Evolutionary conservation across 1,139 yeast species (phyloP), one percentile per base, ranked within the genome.

Genomic region (Ashbya aceris): DNA sequence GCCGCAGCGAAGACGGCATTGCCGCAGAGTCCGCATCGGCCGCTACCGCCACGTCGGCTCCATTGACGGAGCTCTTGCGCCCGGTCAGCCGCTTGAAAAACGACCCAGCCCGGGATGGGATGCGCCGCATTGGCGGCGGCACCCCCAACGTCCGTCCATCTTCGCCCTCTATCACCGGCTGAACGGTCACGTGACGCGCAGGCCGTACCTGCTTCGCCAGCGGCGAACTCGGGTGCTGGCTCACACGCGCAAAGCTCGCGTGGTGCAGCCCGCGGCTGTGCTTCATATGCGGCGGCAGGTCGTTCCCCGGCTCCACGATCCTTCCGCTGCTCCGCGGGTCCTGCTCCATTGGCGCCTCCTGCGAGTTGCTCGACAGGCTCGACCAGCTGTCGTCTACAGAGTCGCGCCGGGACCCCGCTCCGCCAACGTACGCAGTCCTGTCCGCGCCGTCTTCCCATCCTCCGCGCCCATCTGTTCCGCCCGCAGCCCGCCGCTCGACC

Each of bases 141-240:
- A 6, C 31, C 5, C 31, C 31, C 7, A 6, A 4, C 5, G 31
- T 6, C 11, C 13, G 31, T 6, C 6, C 31, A 29, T 29, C 13
- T 3, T 29, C 31, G 13, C 6, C 31, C 31, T 11, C 31, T 4
- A 6, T 6, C 5, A 6, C 23, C 3, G 23, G 6, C 23, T 17
- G 23, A 3, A 17, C 6, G 23, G 23, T 17, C 23, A 17, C 23
- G 23, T 0, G 51, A 40, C 28, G 36, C 12, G 34, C 39, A 2
- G 79, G 78, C 36, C 55, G 73, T 12, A 74, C 68, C 2, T 79
- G 79, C 14, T 70, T 74, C 9, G 64, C 52, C 36, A 73, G 62
- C 1, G 79, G 78, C 1, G 80, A 79, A 1, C 71, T 56, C 34
- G 69, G 68, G 29, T 63, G 66, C 27, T 64, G 61, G 26, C 61